Percentiles rank a stretch among this genome's conserved stretches.
phyloP scores from a whole-genome alignment of 768 basidiomycete species.

The Tricholoma hemisulphureum region DNA sequence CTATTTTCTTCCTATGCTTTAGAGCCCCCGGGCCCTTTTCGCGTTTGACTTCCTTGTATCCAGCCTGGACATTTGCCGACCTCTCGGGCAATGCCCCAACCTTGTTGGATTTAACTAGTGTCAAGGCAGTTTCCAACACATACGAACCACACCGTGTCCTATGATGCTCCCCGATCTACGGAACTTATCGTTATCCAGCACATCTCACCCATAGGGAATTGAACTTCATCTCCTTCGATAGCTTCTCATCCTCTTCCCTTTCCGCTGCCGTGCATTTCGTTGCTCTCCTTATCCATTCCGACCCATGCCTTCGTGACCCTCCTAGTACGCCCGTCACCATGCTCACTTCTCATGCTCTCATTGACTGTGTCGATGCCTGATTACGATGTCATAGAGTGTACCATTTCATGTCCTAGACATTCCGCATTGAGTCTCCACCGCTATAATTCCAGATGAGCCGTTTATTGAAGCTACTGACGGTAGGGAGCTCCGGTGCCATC shows the following conservation, averaged over 20 bases:
- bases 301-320: not conserved
- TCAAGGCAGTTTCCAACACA: not conserved
- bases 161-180: not conserved
- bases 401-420: not conserved
- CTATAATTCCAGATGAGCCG: no score
- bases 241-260: not conserved
- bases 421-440: not conserved
- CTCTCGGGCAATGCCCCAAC: slow-evolving; percentile 6
- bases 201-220: not conserved
- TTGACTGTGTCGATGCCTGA: not conserved
- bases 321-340: not conserved
- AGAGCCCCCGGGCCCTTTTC: slow-evolving; percentile 7
- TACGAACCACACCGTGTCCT: not conserved
- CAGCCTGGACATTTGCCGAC: slow-evolving; percentile 3
- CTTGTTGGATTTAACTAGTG: slow-evolving; percentile 2
- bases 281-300: not conserved
- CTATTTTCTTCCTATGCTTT: not conserved
- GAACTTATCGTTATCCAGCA: not conserved
- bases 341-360: not conserved
- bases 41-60: slow-evolving; percentile 4
- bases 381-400: not conserved
- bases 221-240: not conserved
- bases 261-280: not conserved
- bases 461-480: no score
- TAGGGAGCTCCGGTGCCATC: no score